Evolutionary conservation across 805 yeast genomes (phyloP).

Genomic region (Yarrowia alimentaria): DNA sequence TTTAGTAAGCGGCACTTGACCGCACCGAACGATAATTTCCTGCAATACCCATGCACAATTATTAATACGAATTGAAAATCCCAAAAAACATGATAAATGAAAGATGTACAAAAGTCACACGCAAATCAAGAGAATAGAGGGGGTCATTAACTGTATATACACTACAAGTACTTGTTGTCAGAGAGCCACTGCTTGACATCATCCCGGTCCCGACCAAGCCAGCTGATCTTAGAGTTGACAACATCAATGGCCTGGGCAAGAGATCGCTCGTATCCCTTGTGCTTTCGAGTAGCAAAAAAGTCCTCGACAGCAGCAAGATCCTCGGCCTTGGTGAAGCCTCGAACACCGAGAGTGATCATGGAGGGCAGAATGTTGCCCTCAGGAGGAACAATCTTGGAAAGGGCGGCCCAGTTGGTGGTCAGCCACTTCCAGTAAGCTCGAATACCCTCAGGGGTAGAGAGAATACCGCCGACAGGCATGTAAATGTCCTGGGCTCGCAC

Average conservation of each 20-base stretch:
- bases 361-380: constrained; percentile 75
- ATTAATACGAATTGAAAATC: too few relatives aligned
- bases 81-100: too few relatives aligned
- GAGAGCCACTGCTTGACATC: constrained; percentile 52
- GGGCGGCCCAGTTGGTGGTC: constrained; percentile 65
- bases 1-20: too few relatives aligned
- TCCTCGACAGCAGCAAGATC: constrained; percentile 53
- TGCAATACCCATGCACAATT: too few relatives aligned
- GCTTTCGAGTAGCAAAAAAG: constrained; percentile 50
- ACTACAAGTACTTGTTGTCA: constrained; percentile 47
- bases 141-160: constrained; percentile 24
- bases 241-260: constrained; percentile 56
- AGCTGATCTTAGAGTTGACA: constrained; percentile 49
- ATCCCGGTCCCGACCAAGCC: constrained; percentile 49
- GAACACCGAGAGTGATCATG: constrained; percentile 61
- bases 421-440: constrained; percentile 72
- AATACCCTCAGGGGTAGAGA: constrained; percentile 62
- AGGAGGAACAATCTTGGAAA: constrained; percentile 71
- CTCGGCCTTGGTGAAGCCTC: constrained; percentile 57
- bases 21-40: too few relatives aligned
- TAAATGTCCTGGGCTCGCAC: constrained; percentile 68
- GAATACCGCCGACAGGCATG: constrained; percentile 73
- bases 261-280: constrained; percentile 58
- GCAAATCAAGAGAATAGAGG: too few relatives aligned
- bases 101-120: too few relatives aligned